Evolutionary conservation across 768 basidiomycete genomes (phyloP), one percentile per base, ranked within the genome.

Genomic region (Tylopilus balloui): DNA sequence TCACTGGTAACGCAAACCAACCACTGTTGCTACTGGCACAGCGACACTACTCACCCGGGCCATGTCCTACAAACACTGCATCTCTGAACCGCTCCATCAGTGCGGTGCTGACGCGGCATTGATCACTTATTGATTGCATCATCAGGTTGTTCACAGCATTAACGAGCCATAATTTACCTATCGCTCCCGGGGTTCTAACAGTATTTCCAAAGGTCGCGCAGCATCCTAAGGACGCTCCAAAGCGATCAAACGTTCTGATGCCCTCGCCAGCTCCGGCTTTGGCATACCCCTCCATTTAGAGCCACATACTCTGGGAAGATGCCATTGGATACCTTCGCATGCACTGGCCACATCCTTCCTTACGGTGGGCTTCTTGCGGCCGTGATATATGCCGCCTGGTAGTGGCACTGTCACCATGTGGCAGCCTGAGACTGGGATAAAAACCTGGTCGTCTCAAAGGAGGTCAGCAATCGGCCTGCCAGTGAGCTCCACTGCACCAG

Each of bases 391-490:
- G 55, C 61, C 60, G 57, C 61, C 61, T 62, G 60, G 50, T 42
- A 60, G 52, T 63, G 61, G 60, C 60, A 42, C 56, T 56, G 57
- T 60, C 47, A 20, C 42, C 54, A 54, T 61, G 60, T 52, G 60
- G 60, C 60, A 63, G 51, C 11, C 20, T 41, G 34, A 63, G 51
- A 13, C 20, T 41, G 34, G 58, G 50, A 62, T 63, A 62, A 50
- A 62, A 54, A 35, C 48, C 44, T 35, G 28, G 36, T 17, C 40
- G 10, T 36, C 34, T 48, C 45, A 42, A 25, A 38, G 20, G 24
- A 34, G 54, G 23, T 41, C 47, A 34, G 12, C 51, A 36, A 19
- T 34, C 29, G 12, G 47, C 37, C 31, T 47, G 34, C 48, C 47
- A 50, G 56, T 34, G 43, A 50, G 41, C 24, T 37, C 52, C 52